Conservation (phyloP, 352 stramenopile species). For the Hyphochytrium catenoides region DNA sequence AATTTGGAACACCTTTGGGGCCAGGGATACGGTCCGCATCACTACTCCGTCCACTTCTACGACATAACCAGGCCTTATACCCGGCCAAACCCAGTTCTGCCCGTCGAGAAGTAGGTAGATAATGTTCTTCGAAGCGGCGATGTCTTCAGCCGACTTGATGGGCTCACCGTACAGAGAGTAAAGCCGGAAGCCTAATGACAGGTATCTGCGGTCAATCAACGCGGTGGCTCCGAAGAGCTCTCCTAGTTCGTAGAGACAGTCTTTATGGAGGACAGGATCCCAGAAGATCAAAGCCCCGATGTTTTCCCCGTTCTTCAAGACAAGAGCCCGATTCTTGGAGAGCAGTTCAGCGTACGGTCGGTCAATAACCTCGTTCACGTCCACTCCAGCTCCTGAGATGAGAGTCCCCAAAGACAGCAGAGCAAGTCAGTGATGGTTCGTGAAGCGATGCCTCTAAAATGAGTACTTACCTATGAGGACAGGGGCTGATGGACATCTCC, state of each 20-base stretch:
- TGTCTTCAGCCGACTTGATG: slow-evolving; percentile 3
- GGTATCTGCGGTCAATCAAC: slow-evolving; percentile 3
- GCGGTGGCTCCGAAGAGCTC: background rate
- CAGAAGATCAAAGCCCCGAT: slow-evolving; percentile 2
- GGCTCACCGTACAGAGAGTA: slow-evolving; percentile 4
- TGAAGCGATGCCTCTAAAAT: too few relatives aligned
- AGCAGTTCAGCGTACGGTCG: too few relatives aligned
- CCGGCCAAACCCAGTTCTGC: slow-evolving; percentile 8
- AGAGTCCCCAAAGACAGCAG: too few relatives aligned
- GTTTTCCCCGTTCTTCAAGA: slow-evolving; percentile 7
- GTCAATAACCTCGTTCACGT: too few relatives aligned
- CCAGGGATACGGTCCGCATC: slow-evolving; percentile 6
- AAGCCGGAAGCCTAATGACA: slow-evolving; percentile 5
- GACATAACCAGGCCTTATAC: slow-evolving; percentile 4
- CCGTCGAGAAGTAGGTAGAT: slow-evolving; percentile 7
- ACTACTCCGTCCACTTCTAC: slow-evolving; percentile 3
- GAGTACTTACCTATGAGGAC: too few relatives aligned
- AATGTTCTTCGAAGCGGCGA: slow-evolving; percentile 5
- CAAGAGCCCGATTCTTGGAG: slow-evolving; percentile 1
- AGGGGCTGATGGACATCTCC: too few relatives aligned
- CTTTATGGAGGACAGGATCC: slow-evolving; percentile 1
- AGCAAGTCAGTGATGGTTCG: too few relatives aligned
- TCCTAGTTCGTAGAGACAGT: slow-evolving; percentile 3
- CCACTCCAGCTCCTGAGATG: too few relatives aligned
- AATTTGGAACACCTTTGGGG: slow-evolving; percentile 5